Percentiles rank a stretch among this genome's conserved stretches.
These are phyloP conservation scores for Clavaria fumosa DNA, from an alignment of 768 basidiomycete species.

Conservation along the genomic window DNA sequence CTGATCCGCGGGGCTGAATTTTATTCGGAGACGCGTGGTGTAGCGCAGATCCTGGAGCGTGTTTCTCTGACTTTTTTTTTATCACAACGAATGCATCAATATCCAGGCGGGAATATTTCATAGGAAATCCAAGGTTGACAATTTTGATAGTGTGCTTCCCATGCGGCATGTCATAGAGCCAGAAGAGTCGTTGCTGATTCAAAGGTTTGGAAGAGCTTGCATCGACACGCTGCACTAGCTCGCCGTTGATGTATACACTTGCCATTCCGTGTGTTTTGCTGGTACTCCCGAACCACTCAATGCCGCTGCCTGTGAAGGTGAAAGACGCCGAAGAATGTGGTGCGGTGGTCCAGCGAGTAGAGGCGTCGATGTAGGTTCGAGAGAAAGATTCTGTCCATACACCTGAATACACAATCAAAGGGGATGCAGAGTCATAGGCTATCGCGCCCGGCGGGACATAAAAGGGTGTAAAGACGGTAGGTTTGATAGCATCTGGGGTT, in stretches of 20 bases:
- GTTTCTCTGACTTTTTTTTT: slow-evolving; percentile 16
- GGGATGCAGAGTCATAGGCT: slow-evolving; percentile 55
- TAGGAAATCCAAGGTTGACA: slow-evolving; percentile 35
- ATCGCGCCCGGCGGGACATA: slow-evolving; percentile 62
- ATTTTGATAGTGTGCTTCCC: slow-evolving; percentile 50
- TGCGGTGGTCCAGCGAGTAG: slow-evolving; percentile 34
- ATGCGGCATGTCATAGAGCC: slow-evolving; percentile 34
- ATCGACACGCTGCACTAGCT: slow-evolving; percentile 29
- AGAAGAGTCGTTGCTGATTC: slow-evolving; percentile 52
- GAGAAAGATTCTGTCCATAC: slow-evolving; percentile 43
- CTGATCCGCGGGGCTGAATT: not conserved
- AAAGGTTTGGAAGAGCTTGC: slow-evolving; percentile 23
- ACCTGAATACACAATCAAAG: slow-evolving; percentile 46
- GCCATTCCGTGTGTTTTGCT: slow-evolving; percentile 40
- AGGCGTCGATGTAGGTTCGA: slow-evolving; percentile 30
- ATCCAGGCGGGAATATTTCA: slow-evolving; percentile 29
- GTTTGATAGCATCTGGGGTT: slow-evolving; percentile 31
- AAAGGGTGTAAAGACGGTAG: slow-evolving; percentile 43
- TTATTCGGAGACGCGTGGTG: not conserved
- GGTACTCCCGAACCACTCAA: slow-evolving; percentile 64
- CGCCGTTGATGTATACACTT: slow-evolving; percentile 43
- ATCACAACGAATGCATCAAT: slow-evolving; percentile 59
- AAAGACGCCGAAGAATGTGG: slow-evolving; percentile 36
- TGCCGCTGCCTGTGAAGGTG: slow-evolving; percentile 54
- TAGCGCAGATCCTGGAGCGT: slow-evolving; percentile 7